Percentiles rank a stretch among this genome's conserved stretches.
Conservation (phyloP, 139 green algal species). For the Asterochloris erici region DNA sequence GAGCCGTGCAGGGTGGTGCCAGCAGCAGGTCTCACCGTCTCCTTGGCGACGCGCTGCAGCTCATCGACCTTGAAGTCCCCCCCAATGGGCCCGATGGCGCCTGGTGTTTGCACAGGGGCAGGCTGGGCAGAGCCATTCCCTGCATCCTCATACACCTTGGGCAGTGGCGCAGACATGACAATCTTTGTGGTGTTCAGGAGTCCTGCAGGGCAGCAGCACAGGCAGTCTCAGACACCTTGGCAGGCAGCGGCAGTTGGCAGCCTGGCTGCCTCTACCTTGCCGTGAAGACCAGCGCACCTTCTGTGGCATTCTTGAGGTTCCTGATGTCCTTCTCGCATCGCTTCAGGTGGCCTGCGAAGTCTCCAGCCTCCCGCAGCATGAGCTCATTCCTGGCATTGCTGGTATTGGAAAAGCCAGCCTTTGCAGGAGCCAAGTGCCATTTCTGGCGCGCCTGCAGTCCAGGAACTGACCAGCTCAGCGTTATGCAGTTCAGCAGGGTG, state of each 20-base stretch:
- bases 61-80: conserved; percentile 67
- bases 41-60: conserved; percentile 55
- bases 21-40: conserved; percentile 31
- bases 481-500: neutral
- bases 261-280: neutral
- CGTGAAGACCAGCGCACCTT: conserved; percentile 39
- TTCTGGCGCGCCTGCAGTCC: conserved; percentile 49
- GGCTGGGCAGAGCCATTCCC: conserved; percentile 63
- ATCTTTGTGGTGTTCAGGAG: conserved; percentile 47
- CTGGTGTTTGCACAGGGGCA: conserved; percentile 13
- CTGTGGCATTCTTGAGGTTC: conserved; percentile 64
- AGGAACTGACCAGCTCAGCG: neutral
- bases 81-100: conserved; percentile 41
- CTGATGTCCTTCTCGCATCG: conserved; percentile 80
- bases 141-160: conserved; percentile 75
- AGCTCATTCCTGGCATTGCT: conserved; percentile 77
- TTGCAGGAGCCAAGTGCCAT: conserved; percentile 52
- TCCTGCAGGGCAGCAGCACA: conserved; percentile 15
- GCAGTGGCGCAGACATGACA: conserved; percentile 66
- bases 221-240: neutral
- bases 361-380: conserved; percentile 79
- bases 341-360: conserved; percentile 69
- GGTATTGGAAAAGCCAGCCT: conserved; percentile 57
- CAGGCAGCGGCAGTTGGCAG: neutral
- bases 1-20: no score